Evolutionary conservation across 1,284 basidiomycete genomes (phyloP).

Genomic region (Pyrrhoderma noxium): DNA sequence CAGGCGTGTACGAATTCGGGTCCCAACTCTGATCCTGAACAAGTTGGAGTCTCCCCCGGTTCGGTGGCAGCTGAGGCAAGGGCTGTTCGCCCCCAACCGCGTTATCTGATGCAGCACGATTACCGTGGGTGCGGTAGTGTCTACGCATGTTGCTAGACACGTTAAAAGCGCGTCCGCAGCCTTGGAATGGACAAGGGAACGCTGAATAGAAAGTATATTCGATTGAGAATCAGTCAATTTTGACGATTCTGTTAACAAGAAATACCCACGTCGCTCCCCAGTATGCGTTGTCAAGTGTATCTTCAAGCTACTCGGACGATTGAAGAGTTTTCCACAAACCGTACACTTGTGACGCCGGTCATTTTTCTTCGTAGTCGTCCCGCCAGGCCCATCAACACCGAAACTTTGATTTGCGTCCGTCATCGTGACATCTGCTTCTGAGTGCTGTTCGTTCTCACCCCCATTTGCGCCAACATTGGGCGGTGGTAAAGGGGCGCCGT

Average conservation of each 20-base stretch:
- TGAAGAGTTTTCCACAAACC: constrained; percentile 64
- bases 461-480: too few relatives aligned
- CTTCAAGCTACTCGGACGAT: constrained; percentile 66
- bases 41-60: not conserved
- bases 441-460: too few relatives aligned
- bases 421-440: too few relatives aligned
- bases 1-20: constrained; percentile 1
- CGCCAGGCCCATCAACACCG: too few relatives aligned
- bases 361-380: constrained; percentile 22
- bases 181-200: constrained; percentile 27
- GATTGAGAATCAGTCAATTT: not conserved
- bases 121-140: constrained; percentile 31
- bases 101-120: constrained; percentile 2
- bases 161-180: constrained; percentile 36
- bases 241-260: not conserved
- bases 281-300: constrained; percentile 76
- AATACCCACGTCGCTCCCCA: constrained; percentile 64
- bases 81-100: not conserved
- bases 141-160: constrained; percentile 40
- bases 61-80: not conserved
- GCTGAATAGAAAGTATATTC: constrained; percentile 16
- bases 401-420: too few relatives aligned
- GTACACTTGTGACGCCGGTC: constrained; percentile 53
- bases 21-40: not conserved
- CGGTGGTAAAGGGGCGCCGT: too few relatives aligned